phyloP scores from a whole-genome alignment of 2,329 filamentous ascomycete genomes.

The Fusarium veterinarium region DNA sequence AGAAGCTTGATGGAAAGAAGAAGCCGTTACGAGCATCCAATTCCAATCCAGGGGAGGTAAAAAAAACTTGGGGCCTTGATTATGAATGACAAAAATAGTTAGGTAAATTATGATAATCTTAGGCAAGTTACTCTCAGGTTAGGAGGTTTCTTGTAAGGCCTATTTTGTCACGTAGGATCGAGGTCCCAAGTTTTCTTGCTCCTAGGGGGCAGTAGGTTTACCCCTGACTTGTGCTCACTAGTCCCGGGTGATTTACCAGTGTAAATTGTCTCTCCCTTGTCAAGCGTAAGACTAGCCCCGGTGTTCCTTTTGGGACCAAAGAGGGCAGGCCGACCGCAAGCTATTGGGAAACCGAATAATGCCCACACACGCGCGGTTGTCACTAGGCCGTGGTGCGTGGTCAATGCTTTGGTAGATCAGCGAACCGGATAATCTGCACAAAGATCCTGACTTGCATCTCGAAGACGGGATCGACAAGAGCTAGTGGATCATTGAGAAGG shows the following conservation, averaged over 20 bases:
- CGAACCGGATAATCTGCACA: constrained; percentile 27
- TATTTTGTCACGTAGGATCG: not conserved
- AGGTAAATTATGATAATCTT: accelerated
- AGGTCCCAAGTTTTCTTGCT: not conserved
- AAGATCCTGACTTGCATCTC: constrained; percentile 14
- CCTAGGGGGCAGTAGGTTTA: constrained; percentile 3
- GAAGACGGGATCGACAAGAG: constrained; percentile 31
- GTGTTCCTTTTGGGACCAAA: constrained; percentile 23
- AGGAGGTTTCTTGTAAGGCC: accelerated
- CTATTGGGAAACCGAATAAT: constrained; percentile 32
- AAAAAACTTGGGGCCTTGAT: not conserved
- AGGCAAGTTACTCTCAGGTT: accelerated
- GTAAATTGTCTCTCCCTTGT: constrained; percentile 32
- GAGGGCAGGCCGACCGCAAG: constrained; percentile 30
- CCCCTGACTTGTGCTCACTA: constrained; percentile 36
- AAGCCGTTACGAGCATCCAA: constrained; percentile 18
- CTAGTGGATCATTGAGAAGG: constrained; percentile 27
- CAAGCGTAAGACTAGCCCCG: constrained; percentile 6
- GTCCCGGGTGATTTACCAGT: constrained; percentile 29
- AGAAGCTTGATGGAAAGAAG: constrained; percentile 32
- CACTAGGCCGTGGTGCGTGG: constrained; percentile 24
- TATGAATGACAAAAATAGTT: accelerated
- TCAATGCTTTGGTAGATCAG: constrained; percentile 35
- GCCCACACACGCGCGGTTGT: constrained; percentile 18
- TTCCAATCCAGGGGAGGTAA: not conserved